Conservation (phyloP, 768 basidiomycete genomes). For the Termitomyces sp. region DNA sequence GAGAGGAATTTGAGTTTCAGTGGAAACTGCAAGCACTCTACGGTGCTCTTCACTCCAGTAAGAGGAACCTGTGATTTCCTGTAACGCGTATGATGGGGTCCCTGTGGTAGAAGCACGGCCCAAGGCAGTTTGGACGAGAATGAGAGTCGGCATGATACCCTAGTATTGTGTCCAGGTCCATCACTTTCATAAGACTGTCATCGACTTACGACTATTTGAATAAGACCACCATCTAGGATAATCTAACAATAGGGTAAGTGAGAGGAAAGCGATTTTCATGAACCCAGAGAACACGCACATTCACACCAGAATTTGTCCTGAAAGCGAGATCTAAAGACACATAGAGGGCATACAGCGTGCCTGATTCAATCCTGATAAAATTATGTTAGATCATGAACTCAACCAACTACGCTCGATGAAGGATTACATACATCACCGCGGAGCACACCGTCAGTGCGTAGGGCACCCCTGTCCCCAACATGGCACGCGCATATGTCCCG, state of each 20-base stretch:
- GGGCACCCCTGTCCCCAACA: constrained; percentile 25
- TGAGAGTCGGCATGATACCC: constrained; percentile 18
- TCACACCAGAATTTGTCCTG: constrained; percentile 18
- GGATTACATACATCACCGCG: constrained; percentile 29
- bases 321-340: constrained; percentile 27
- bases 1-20: background rate
- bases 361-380: constrained; percentile 33
- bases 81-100: background rate
- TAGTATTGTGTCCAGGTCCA: background rate
- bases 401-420: background rate
- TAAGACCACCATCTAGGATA: constrained; percentile 15
- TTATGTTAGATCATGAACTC: background rate
- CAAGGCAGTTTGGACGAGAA: constrained; percentile 13
- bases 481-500: constrained; percentile 19
- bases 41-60: constrained; percentile 7
- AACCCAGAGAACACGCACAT: constrained; percentile 17
- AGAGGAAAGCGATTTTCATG: constrained; percentile 12
- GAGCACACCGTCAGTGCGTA: constrained; percentile 28
- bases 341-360: constrained; percentile 33
- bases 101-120: constrained; percentile 7
- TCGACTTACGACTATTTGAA: constrained; percentile 17
- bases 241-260: constrained; percentile 3
- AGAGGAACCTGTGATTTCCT: background rate
- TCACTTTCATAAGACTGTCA: background rate
- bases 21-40: background rate